Conservation (phyloP, 768 basidiomycete genomes). For the Amanita brunnescens region DNA sequence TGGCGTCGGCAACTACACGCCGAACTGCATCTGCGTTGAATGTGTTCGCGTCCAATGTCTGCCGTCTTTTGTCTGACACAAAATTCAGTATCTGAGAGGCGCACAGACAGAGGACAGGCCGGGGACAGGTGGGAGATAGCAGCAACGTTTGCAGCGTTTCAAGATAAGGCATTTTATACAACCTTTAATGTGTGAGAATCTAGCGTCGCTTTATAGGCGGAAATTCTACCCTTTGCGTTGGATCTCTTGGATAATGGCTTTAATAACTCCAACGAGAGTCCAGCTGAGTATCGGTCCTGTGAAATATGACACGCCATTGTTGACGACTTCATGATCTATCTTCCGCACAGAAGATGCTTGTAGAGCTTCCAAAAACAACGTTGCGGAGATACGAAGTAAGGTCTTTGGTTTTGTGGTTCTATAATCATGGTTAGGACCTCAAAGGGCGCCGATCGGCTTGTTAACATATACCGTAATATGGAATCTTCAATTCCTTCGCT, state of each 20-base stretch:
- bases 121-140: slow-evolving; percentile 57
- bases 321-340: slow-evolving; percentile 59
- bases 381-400: slow-evolving; percentile 57
- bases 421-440: background rate
- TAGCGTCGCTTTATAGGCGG: background rate
- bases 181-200: slow-evolving; percentile 25
- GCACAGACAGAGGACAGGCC: slow-evolving; percentile 55
- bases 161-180: slow-evolving; percentile 39
- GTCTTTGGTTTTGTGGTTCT: slow-evolving; percentile 68
- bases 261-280: slow-evolving; percentile 71
- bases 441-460: background rate
- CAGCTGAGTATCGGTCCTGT: slow-evolving; percentile 65
- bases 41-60: slow-evolving; percentile 16
- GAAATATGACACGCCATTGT: slow-evolving; percentile 74
- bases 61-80: slow-evolving; percentile 30
- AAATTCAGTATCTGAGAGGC: slow-evolving; percentile 42
- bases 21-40: slow-evolving; percentile 31
- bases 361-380: slow-evolving; percentile 59
- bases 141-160: slow-evolving; percentile 61
- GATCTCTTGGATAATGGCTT: slow-evolving; percentile 53
- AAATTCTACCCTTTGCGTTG: slow-evolving; percentile 40
- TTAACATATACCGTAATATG: slow-evolving; percentile 43
- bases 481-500: slow-evolving; percentile 83
- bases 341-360: slow-evolving; percentile 35
- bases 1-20: slow-evolving; percentile 28